Evolutionary conservation across 75 land plant species (phyloP), one percentile per base, ranked within the genome.

Genomic region (Cupressus sempervirens): DNA sequence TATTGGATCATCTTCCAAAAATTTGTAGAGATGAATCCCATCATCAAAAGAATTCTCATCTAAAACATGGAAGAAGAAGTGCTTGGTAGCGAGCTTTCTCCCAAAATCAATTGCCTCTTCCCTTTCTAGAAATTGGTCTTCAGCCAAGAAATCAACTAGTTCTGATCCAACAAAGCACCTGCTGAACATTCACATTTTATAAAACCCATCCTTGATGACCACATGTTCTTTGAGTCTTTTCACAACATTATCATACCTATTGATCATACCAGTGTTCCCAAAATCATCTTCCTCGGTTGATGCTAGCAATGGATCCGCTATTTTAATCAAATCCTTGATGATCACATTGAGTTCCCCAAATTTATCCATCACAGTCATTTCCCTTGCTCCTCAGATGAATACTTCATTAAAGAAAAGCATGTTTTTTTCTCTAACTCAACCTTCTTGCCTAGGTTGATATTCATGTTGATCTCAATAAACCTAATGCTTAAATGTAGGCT

Each of bases 101-200:
- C 93, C 97, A 87, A 89, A 94, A 81, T 92, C 92, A 45, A 93
- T 83, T 29, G 94, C 95, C 95, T 95, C 96, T 68, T 92, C 93
- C 81, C 90, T 94, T 84, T 95, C 97, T 83, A 93, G 83, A 75
- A 92, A 94, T 38, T 94, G 97, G 88, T 95, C 97, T 62, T 95
- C 94, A 83, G 96, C 86, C 43, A 95, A 73, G 86, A 95, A 91
- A 86, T 94, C 93, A 76, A 94, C 92, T 76, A 94, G 96, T 84
- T 95, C 95, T 43, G 97, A 91, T 30, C 93, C 97, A 46, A 92
- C 67, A 83, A 95, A 95, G 83, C 94, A 94, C 85, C 83, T 92
- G 85, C 84, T 92, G 76, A 89, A 92, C 80, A 90, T 82, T 36
- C 97, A 85, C 91, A 92, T 91, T 76, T 91, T 92, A 41, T 89